Evolutionary conservation across 495 filamentous ascomycete species (phyloP).

Genomic region (Neurospora tetrasperma): DNA sequence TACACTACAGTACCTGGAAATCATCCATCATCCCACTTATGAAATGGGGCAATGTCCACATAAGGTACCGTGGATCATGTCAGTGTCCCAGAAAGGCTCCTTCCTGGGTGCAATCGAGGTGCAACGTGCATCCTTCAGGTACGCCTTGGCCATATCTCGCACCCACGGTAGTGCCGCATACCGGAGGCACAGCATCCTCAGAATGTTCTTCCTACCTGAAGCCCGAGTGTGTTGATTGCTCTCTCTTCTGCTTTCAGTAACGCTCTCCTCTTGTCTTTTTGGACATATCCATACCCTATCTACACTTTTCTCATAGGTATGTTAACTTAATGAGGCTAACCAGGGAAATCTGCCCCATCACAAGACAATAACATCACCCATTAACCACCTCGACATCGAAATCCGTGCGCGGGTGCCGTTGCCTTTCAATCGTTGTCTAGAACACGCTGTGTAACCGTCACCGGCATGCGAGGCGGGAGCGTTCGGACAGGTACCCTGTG

Average conservation of each 20-base stretch:
- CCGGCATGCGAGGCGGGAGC: background rate
- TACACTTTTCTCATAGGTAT: background rate
- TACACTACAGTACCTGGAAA: background rate
- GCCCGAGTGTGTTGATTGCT: background rate
- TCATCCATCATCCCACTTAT: background rate
- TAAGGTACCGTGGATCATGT: background rate
- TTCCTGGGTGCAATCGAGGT: background rate
- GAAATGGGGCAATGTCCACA: background rate
- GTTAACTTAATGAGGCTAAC: background rate
- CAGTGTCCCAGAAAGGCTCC: background rate
- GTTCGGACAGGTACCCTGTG: background rate
- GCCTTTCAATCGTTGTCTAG: background rate
- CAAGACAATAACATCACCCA: background rate
- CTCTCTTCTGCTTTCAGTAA: background rate
- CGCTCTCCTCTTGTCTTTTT: background rate
- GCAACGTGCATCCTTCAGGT: background rate
- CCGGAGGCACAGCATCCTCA: background rate
- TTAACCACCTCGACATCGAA: background rate
- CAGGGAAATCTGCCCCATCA: background rate
- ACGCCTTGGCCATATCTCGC: background rate
- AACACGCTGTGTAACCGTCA: background rate
- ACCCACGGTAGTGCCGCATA: background rate
- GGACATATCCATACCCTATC: background rate
- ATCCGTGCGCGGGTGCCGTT: background rate
- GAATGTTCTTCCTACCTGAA: background rate